These are phyloP conservation scores for Phytophthora vignae DNA, from an alignment of 352 stramenopile genomes.

Conservation along the genomic window DNA sequence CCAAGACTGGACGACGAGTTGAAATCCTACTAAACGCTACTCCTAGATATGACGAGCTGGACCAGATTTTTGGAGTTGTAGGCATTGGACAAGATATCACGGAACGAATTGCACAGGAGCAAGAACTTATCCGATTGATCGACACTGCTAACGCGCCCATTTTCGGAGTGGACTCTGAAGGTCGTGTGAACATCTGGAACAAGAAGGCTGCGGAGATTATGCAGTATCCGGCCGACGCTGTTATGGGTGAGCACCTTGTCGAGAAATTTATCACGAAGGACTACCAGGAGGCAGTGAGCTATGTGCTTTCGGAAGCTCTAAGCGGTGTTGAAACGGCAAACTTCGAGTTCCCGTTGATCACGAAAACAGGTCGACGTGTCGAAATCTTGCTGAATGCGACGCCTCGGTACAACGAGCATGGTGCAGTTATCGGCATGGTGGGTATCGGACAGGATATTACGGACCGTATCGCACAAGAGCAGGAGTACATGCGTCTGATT, in stretches of 20 bases:
- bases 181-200: conserved; percentile 76
- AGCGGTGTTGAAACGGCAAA: conserved; percentile 63
- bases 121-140: conserved; percentile 73
- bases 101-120: conserved; percentile 63
- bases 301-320: conserved; percentile 65
- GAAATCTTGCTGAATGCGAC: conserved; percentile 65
- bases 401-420: conserved; percentile 54
- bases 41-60: conserved; percentile 66
- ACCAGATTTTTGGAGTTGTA: conserved; percentile 81
- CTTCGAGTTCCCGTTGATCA: conserved; percentile 76
- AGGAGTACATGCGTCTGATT: conserved; percentile 77
- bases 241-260: conserved; percentile 69
- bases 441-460: conserved; percentile 78
- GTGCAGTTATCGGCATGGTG: conserved; percentile 61
- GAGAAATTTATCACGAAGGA: conserved; percentile 70
- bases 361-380: conserved; percentile 46
- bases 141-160: conserved; percentile 80
- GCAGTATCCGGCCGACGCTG: conserved; percentile 62
- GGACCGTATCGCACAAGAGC: conserved; percentile 65
- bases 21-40: conserved; percentile 79
- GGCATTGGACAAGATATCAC: conserved; percentile 84
- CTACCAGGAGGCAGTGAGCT: conserved; percentile 59
- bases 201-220: conserved; percentile 70
- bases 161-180: conserved; percentile 73
- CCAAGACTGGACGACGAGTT: conserved; percentile 51